Conservation (phyloP, 371 early-diverging fungal species). For the Sporodiniella umbellata region DNA sequence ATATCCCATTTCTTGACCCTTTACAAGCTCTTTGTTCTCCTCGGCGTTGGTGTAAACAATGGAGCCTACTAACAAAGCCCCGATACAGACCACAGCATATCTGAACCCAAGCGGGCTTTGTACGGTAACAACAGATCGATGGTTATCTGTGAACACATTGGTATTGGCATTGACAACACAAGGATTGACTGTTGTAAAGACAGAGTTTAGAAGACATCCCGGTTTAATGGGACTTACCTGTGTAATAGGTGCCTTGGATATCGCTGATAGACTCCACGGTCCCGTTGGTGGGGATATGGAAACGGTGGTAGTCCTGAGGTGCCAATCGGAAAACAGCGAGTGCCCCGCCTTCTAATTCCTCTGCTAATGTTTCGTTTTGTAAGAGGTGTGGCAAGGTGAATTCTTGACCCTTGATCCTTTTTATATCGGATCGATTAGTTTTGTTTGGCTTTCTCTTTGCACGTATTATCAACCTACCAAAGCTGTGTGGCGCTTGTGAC, state of each 20-base stretch:
- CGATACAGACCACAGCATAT: constrained; percentile 42
- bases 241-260: constrained; percentile 32
- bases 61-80: constrained; percentile 48
- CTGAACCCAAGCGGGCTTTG: constrained; percentile 15
- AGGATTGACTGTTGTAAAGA: constrained; percentile 35
- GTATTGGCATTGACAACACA: constrained; percentile 39
- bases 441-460: too few relatives aligned
- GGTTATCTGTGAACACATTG: constrained; percentile 51
- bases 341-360: constrained; percentile 55
- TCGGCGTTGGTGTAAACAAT: constrained; percentile 41
- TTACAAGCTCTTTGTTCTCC: constrained; percentile 27
- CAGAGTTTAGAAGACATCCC: not conserved
- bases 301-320: constrained; percentile 81
- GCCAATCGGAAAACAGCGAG: constrained; percentile 71
- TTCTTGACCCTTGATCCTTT: constrained; percentile 64
- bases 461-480: constrained; percentile 36
- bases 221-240: constrained; percentile 20
- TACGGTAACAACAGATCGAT: constrained; percentile 31
- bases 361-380: constrained; percentile 39
- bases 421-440: not conserved
- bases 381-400: constrained; percentile 58
- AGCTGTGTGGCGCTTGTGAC: constrained; percentile 54
- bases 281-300: constrained; percentile 68
- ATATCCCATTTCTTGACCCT: constrained; percentile 70
- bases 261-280: constrained; percentile 24